These are phyloP conservation scores for Tripterygium wilfordii DNA, from an alignment of 177 flowering plant species.

Conservation along the genomic window DNA sequence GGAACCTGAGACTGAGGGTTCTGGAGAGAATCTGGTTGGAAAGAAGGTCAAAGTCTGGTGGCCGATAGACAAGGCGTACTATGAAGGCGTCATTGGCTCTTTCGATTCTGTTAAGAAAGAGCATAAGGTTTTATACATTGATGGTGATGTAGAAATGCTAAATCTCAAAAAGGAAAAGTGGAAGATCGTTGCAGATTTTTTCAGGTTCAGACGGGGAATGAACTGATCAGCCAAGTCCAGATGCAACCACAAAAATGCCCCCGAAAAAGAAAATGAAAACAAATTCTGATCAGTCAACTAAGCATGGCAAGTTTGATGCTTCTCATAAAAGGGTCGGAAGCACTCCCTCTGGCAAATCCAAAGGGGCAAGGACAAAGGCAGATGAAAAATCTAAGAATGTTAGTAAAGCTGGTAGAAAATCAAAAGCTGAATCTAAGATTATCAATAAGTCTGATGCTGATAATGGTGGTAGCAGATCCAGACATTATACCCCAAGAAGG, in stretches of 20 bases:
- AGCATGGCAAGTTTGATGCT: conserved; percentile 29
- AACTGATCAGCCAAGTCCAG: conserved; percentile 27
- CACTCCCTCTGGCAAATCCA: conserved; percentile 41
- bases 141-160: conserved; percentile 69
- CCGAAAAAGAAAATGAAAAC: conserved; percentile 41
- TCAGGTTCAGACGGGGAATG: conserved; percentile 27
- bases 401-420: conserved; percentile 16
- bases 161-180: conserved; percentile 47
- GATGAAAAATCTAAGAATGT: conserved; percentile 14
- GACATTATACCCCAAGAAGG: conserved; percentile 1
- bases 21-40: conserved; percentile 45
- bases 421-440: conserved; percentile 11
- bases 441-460: conserved; percentile 6
- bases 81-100: conserved; percentile 50
- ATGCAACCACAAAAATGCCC: conserved; percentile 42
- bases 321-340: conserved; percentile 37
- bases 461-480: conserved; percentile 8
- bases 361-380: conserved; percentile 13
- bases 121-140: conserved; percentile 61
- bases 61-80: conserved; percentile 55
- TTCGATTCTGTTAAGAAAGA: conserved; percentile 43
- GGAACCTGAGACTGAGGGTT: conserved; percentile 22
- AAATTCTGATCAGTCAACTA: conserved; percentile 20
- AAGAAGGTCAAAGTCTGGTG: conserved; percentile 53
- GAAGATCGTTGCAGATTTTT: conserved; percentile 31